Conservation (phyloP, 1,139 yeast genomes). For the Taphrina pruni region DNA sequence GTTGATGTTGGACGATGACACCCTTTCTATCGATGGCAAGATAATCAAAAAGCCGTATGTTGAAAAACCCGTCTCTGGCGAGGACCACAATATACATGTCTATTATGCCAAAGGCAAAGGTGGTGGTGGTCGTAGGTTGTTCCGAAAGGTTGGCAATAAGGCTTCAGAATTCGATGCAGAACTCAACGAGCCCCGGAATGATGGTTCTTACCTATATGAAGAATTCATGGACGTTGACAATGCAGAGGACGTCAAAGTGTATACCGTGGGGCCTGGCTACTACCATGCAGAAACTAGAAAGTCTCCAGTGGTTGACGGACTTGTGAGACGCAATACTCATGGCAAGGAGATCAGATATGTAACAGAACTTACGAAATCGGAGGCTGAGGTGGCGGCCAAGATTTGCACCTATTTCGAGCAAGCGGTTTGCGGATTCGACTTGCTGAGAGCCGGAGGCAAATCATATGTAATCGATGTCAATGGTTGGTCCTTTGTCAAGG, state of each 20-base stretch:
- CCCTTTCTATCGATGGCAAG: slow-evolving; percentile 76
- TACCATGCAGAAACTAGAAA: slow-evolving; percentile 99
- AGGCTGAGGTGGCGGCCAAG: slow-evolving; percentile 76
- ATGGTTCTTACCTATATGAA: slow-evolving; percentile 92
- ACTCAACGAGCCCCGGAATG: slow-evolving; percentile 73
- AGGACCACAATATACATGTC: slow-evolving; percentile 94
- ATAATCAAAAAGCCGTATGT: slow-evolving; percentile 86
- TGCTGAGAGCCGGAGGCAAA: slow-evolving; percentile 83
- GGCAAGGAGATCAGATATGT: slow-evolving; percentile 95
- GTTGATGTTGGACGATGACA: slow-evolving; percentile 81
- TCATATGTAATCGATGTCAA: slow-evolving; percentile 96
- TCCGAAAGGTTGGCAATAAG: slow-evolving; percentile 95
- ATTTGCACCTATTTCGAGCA: slow-evolving; percentile 82
- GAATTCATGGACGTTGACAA: slow-evolving; percentile 97
- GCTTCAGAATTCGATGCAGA: slow-evolving; percentile 94
- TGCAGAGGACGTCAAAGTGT: slow-evolving; percentile 97
- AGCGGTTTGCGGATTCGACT: slow-evolving; percentile 97
- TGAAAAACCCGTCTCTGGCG: slow-evolving; percentile 99
- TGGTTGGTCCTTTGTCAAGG: slow-evolving; percentile 97
- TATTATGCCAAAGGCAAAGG: slow-evolving; percentile 88
- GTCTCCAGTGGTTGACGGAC: slow-evolving; percentile 98
- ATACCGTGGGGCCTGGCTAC: slow-evolving; percentile 86
- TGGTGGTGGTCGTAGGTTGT: slow-evolving; percentile 94
- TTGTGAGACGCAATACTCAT: slow-evolving; percentile 94
- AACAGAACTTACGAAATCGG: slow-evolving; percentile 76